Evolutionary conservation across 306 rosid genomes (phyloP), one percentile per base, ranked within the genome.

Genomic region (Carpinus viminea): DNA sequence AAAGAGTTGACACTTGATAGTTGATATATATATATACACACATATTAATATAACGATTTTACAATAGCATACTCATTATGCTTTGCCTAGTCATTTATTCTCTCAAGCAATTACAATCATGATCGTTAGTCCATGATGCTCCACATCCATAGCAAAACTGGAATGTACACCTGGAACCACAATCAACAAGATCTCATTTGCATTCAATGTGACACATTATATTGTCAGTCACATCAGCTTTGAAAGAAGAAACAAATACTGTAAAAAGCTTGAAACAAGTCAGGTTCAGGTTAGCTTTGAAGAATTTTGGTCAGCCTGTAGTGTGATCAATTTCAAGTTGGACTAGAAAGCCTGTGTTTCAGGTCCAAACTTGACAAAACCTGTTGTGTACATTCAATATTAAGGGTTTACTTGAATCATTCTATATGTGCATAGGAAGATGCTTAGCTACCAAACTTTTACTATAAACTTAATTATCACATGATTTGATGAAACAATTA

Each of bases 91-190:
- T 57, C 26, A 52, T 48, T 80, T 70, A 83, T 72, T 60, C 55
- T 78, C 78, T 9, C 65, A 70, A 75, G 79, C 90, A 86, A 21
- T 36, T 4, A 36, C 82, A 76, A 71, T 82, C 83, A 54, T 90
- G 91, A 57, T 13, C n/a, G 5, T 2, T 0, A 43, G 71, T 76
- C 90, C 91, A 88, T 21, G 51, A 69, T 36, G 59, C 71, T 26
- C 91, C 91, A 45, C 93, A 87, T 4, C 50, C 70, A 78, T 85
- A 87, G 83, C 93, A 89, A 71, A 89, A 89, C 72, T 89, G 79
- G 52, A 20, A 78, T 0, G 24, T n/a, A 73, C 93, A 90, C 89
- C 93, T 88, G 89, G 80, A 86, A 82, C 21, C 36, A 54, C 45
- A 70, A 70, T 21, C 12, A 20, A 12, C 10, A 70, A 24, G 7